Evolutionary conservation across 371 early-diverging fungal species (phyloP).

Genomic region (Aphelidium insulamus): DNA sequence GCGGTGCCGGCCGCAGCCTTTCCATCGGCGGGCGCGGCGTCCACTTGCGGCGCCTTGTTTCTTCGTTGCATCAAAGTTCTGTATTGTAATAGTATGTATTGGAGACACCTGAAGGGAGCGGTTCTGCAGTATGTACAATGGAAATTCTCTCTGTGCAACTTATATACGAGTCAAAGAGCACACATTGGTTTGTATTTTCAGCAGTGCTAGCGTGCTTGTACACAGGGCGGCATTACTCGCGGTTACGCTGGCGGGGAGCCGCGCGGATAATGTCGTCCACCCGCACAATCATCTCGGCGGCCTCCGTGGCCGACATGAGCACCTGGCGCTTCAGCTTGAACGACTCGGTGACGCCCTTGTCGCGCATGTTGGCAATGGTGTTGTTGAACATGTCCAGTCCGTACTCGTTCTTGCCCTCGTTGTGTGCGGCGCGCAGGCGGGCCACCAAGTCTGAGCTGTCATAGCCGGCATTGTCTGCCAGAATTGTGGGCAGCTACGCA

Average conservation of each 20-base stretch:
- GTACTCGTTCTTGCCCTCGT: constrained; percentile 45
- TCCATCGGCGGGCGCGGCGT: too few species aligned
- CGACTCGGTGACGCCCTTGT: constrained; percentile 86
- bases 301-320: constrained; percentile 88
- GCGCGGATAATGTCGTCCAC: constrained; percentile 97
- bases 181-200: too few species aligned
- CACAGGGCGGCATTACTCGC: too few species aligned
- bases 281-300: constrained; percentile 96
- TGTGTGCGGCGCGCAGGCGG: constrained; percentile 77
- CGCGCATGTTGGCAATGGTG: constrained; percentile 58
- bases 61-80: too few species aligned
- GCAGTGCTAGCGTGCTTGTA: too few species aligned
- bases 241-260: constrained; percentile 47
- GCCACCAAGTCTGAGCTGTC: constrained; percentile 85
- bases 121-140: too few species aligned
- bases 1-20: too few species aligned
- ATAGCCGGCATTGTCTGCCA: constrained; percentile 97
- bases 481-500: constrained; percentile 72
- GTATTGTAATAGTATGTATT: too few species aligned
- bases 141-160: too few species aligned
- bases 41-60: too few species aligned
- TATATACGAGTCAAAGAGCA: too few species aligned
- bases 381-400: constrained; percentile 87
- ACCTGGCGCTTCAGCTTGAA: constrained; percentile 96
- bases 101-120: too few species aligned